These are phyloP conservation scores for Aspergillus indologenus DNA, from an alignment of 495 filamentous ascomycete species.

Conservation along the genomic window DNA sequence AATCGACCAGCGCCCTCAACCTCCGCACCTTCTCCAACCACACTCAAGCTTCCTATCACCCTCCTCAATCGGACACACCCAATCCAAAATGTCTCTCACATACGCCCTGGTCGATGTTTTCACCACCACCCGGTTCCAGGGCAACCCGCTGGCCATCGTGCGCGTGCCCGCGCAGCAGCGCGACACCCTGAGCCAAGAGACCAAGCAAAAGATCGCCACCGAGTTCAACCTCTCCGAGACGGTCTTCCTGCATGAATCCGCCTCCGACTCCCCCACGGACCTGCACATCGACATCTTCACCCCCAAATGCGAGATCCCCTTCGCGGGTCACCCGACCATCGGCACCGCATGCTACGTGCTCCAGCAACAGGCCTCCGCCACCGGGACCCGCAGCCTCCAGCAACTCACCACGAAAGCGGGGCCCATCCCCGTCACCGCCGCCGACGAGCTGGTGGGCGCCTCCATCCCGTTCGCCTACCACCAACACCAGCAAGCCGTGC, in stretches of 20 bases:
- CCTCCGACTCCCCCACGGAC: not conserved
- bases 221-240: slow-evolving; percentile 77
- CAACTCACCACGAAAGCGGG: slow-evolving; percentile 51
- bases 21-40: too few relatives aligned
- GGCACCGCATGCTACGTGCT: slow-evolving; percentile 50
- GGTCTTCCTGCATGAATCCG: slow-evolving; percentile 56
- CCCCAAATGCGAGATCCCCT: slow-evolving; percentile 48
- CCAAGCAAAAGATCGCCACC: slow-evolving; percentile 17
- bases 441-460: slow-evolving; percentile 24
- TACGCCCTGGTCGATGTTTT: too few relatives aligned
- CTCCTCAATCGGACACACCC: too few relatives aligned
- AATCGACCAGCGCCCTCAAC: too few relatives aligned
- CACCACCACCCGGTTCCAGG: too few relatives aligned
- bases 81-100: too few relatives aligned
- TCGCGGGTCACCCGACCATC: slow-evolving; percentile 66
- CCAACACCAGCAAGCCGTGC: slow-evolving; percentile 32
- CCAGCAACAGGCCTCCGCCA: slow-evolving; percentile 30
- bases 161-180: not conserved
- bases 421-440: slow-evolving; percentile 23
- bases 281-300: slow-evolving; percentile 18
- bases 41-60: too few relatives aligned
- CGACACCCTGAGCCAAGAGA: slow-evolving; percentile 4
- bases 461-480: slow-evolving; percentile 55
- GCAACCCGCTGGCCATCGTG: too few relatives aligned
- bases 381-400: not conserved